phyloP scores from a whole-genome alignment of 495 filamentous ascomycete species.

The Daldinia childiae region DNA sequence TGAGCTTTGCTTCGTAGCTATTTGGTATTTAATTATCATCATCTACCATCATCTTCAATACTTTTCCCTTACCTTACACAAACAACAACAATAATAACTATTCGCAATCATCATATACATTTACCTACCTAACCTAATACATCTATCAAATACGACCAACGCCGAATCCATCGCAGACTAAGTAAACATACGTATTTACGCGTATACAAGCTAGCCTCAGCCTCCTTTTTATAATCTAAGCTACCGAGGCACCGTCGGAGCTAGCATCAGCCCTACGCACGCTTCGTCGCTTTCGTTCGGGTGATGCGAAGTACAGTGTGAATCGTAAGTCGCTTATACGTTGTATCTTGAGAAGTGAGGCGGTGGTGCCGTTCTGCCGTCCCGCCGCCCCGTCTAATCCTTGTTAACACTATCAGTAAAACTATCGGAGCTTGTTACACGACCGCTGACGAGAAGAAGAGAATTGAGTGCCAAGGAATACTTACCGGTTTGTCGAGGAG shows the following conservation, averaged over 20 bases:
- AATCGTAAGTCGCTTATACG: constrained; percentile 3
- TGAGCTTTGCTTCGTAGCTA: not conserved
- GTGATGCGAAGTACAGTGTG: constrained; percentile 28
- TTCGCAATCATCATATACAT: not conserved
- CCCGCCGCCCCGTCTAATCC: constrained; percentile 1
- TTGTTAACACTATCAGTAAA: not conserved
- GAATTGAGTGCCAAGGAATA: constrained; percentile 9
- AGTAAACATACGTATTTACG: not conserved
- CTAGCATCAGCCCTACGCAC: constrained; percentile 32
- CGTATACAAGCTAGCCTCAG: constrained; percentile 1
- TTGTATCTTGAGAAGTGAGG: constrained; percentile 29
- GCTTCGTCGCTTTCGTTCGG: not conserved
- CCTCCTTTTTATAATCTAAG: not conserved
- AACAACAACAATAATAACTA: not conserved
- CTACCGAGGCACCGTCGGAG: constrained; percentile 8
- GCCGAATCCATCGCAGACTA: not conserved
- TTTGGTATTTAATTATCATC: not conserved
- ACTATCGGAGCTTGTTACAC: constrained; percentile 10
- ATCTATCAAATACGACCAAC: not conserved
- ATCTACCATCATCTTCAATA: not conserved
- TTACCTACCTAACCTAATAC: too few relatives aligned
- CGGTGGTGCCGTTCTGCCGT: constrained; percentile 19
- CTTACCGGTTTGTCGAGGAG: not conserved
- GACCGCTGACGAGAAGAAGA: constrained; percentile 9
- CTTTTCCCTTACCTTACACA: not conserved